Evolutionary conservation across 2,329 filamentous ascomycete species (phyloP).

Genomic region (Aspergillus sp.): DNA sequence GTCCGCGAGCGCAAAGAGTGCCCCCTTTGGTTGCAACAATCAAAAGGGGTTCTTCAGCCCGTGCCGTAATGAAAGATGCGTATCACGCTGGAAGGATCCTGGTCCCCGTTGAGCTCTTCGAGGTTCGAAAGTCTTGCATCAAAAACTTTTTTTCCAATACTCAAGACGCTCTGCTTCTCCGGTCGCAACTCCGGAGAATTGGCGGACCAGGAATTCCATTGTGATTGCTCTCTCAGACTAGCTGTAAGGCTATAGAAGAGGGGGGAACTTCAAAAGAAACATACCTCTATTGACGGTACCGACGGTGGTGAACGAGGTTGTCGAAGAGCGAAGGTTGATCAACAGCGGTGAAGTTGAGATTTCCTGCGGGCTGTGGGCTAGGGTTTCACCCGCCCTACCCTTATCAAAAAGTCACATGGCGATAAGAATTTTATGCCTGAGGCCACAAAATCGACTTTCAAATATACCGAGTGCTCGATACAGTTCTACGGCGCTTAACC

Average conservation of each 20-base stretch:
- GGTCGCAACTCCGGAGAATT: conserved; percentile 21
- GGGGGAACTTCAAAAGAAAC: conserved; percentile 32
- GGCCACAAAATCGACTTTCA: conserved; percentile 7
- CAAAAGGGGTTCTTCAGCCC: conserved; percentile 72
- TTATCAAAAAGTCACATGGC: conserved; percentile 35
- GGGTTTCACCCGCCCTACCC: conserved; percentile 32
- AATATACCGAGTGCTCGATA: too few species aligned
- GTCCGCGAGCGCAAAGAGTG: conserved; percentile 71
- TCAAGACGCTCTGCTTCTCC: conserved; percentile 11
- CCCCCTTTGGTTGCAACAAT: conserved; percentile 50
- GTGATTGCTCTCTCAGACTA: conserved; percentile 53
- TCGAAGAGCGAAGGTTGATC: conserved; percentile 20
- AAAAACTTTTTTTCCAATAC: conserved; percentile 5
- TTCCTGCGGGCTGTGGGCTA: conserved; percentile 38
- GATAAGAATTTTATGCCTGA: conserved; percentile 22
- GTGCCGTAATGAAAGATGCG: conserved; percentile 52
- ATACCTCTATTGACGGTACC: conserved; percentile 45
- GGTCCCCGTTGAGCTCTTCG: conserved; percentile 10
- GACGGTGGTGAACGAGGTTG: conserved; percentile 35
- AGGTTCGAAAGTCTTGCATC: conserved; percentile 4
- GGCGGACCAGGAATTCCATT: conserved; percentile 24
- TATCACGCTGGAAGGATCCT: conserved; percentile 41
- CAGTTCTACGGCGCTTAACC: not conserved
- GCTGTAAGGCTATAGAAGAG: conserved; percentile 43
- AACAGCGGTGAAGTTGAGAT: conserved; percentile 14